Evolutionary conservation across 106 monocot genomes (phyloP).

Genomic region (Vanilla planifolia): DNA sequence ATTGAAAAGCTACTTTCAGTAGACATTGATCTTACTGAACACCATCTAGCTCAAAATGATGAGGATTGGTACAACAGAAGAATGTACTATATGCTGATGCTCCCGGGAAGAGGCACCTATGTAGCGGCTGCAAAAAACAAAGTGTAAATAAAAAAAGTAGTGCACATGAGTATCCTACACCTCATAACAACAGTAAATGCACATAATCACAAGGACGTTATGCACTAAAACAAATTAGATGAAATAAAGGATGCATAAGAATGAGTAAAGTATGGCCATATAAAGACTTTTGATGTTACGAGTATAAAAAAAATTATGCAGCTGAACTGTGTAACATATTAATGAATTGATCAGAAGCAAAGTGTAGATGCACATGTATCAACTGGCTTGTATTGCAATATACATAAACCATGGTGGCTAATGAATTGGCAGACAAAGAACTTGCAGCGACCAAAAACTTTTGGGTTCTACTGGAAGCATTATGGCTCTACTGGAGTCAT

Average conservation of each 20-base stretch:
- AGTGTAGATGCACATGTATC: too few species aligned
- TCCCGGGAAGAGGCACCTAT: conserved; percentile 93
- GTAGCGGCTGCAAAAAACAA: conserved; percentile 49
- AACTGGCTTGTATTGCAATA: too few species aligned
- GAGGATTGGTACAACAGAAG: conserved; percentile 88
- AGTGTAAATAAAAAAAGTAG: conserved; percentile 3
- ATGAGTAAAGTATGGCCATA: not conserved
- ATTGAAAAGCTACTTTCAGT: not conserved
- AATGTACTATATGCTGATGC: conserved; percentile 90
- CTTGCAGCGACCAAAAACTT: too few species aligned
- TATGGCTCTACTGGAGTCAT: too few species aligned
- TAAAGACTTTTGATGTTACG: too few species aligned
- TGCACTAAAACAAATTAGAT: not conserved
- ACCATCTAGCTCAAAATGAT: conserved; percentile 85
- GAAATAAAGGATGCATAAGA: not conserved
- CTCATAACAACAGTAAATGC: too few species aligned
- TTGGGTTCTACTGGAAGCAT: too few species aligned
- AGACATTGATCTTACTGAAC: conserved; percentile 38
- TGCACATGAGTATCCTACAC: not conserved
- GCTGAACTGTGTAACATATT: too few species aligned
- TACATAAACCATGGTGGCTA: too few species aligned
- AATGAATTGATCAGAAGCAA: too few species aligned
- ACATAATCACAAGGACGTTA: not conserved
- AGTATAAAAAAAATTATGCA: too few species aligned
- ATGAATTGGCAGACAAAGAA: too few species aligned